A percentile compares a stretch with the other conserved stretches of the same genome.
Evolutionary conservation across 164 flowering plant genomes (phyloP).

Genomic region (Malania oleifera): DNA sequence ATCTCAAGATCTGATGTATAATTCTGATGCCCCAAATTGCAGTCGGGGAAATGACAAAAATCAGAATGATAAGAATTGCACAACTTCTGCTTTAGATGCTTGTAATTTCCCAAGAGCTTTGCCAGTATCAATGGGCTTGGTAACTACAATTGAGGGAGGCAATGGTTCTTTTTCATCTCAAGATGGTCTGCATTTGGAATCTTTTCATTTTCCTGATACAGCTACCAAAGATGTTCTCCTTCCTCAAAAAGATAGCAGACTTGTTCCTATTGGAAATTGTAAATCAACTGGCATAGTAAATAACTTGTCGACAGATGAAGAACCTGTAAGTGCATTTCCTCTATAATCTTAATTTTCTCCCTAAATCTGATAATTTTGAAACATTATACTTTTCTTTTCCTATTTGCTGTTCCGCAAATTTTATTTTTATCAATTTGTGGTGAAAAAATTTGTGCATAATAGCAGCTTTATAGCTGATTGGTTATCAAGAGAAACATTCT

Average conservation of each 20-base stretch:
- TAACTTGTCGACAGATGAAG: slow-evolving; percentile 19
- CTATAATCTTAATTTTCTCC: neutral
- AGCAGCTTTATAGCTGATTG: neutral
- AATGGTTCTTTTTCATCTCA: slow-evolving; percentile 12
- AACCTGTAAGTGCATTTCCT: slow-evolving; percentile 29
- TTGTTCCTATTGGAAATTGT: slow-evolving; percentile 14
- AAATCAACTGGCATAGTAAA: slow-evolving; percentile 3
- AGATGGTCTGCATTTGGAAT: slow-evolving; percentile 14
- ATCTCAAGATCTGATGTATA: slow-evolving; percentile 11
- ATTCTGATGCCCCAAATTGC: slow-evolving; percentile 17
- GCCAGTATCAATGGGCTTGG: slow-evolving; percentile 12
- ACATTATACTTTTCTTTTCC: neutral
- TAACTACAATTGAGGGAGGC: slow-evolving; percentile 13
- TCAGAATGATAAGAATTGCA: slow-evolving; percentile 1
- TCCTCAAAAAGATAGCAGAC: slow-evolving; percentile 15
- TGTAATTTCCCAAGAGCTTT: slow-evolving; percentile 12
- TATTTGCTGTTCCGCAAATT: neutral
- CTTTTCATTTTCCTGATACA: slow-evolving; percentile 13
- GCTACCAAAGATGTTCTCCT: slow-evolving; percentile 4
- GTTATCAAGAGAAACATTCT: slow-evolving; percentile 23
- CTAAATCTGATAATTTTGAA: too few relatives aligned
- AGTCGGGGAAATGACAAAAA: slow-evolving; percentile 12
- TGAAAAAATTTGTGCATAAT: neutral
- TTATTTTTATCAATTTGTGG: neutral
- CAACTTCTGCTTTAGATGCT: slow-evolving; percentile 12